Evolutionary conservation across 331 rosid genomes (phyloP).

Genomic region (Malus hybrid): DNA sequence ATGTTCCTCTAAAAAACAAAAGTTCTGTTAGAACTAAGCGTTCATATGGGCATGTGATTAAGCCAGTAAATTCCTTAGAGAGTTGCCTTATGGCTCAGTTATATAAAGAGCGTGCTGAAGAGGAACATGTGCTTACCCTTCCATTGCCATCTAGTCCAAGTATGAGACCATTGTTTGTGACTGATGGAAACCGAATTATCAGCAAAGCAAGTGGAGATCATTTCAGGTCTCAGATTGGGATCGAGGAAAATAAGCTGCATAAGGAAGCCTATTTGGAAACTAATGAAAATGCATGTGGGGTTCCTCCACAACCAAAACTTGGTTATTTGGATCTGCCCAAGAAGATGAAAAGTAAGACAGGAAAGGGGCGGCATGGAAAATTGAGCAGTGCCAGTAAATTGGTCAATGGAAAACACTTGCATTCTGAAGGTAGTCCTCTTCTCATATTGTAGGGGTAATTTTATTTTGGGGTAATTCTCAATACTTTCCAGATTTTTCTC

Average conservation of each 20-base stretch:
- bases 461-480: constrained; percentile 4
- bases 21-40: constrained; percentile 36
- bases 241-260: constrained; percentile 18
- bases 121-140: constrained; percentile 40
- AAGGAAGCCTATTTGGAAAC: constrained; percentile 5
- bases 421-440: constrained; percentile 29
- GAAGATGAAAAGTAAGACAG: constrained; percentile 25
- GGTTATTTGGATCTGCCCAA: constrained; percentile 21
- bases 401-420: constrained; percentile 18
- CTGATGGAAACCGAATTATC: constrained; percentile 28
- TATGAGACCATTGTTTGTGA: constrained; percentile 38
- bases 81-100: constrained; percentile 74
- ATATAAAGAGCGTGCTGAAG: constrained; percentile 37
- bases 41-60: constrained; percentile 18
- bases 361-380: constrained; percentile 28
- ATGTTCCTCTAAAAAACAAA: constrained; percentile 29
- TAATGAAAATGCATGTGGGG: constrained; percentile 24
- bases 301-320: constrained; percentile 35
- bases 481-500: not conserved
- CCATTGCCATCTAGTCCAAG: constrained; percentile 27
- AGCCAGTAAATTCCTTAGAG: constrained; percentile 53
- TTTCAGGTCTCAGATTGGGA: constrained; percentile 15
- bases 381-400: constrained; percentile 21
- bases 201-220: constrained; percentile 14
- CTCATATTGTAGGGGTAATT: constrained; percentile 1